Evolutionary conservation across 768 basidiomycete species (phyloP), one percentile per base, ranked within the genome.

Genomic region (Butyriboletus loyo): DNA sequence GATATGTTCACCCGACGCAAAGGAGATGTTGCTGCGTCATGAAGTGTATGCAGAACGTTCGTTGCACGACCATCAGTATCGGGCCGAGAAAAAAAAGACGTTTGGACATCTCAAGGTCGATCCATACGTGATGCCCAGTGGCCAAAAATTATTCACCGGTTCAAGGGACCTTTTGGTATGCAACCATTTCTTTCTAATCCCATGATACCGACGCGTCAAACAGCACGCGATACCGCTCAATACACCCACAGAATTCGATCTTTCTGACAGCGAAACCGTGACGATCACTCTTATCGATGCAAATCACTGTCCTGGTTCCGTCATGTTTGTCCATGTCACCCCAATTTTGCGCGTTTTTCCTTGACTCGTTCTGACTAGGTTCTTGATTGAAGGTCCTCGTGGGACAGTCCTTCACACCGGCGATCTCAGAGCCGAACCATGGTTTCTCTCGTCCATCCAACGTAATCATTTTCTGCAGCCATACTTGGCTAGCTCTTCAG

Each of bases 261-360:
- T 95, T 17, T 78, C 76, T 5, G 71, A 77, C 22, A 72, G 72
- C 8, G 80, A 85, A 58, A 67, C 65, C 4, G 86, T 96, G 10
- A 84, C 77, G 0, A 77, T 97, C 51, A 95, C 92, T 0, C 76
- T 89, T 10, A 68, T 97, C 8, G 90, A 95, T 62, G 95, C 95
- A 0, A 97, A 97, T 63, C 95, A 98, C 66, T 97, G 94, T 65
- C 95, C 92, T 11, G 95, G 95, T 0, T 87, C 93, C 0, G 86
- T 92, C 37, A 96, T 98, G 94, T 93, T 62, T 25, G 84, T 71
- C 27, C 19, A 19, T 11, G 2, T 10, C 4, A 32, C 15, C 8
- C 17, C 1, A 5, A 5, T 47, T 28, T 32, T 37, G 8, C 32
- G 0, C 7, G 25, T 24, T 31, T 31, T 7, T 31, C 9, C 9